phyloP scores from a whole-genome alignment of 1,284 basidiomycete genomes.

The Neolentinus lepideus region DNA sequence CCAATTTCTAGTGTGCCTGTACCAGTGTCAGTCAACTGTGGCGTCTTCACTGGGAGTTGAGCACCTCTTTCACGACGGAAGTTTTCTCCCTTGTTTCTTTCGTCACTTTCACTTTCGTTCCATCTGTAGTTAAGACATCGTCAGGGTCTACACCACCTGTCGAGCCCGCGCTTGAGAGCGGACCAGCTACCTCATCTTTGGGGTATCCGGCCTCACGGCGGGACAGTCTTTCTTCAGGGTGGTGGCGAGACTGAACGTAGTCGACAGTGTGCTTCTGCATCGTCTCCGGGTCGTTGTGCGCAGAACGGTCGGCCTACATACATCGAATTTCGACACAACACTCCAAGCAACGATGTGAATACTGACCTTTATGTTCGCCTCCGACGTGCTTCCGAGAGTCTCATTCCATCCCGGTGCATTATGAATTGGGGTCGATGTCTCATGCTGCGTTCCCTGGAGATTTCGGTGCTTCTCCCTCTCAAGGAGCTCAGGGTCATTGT shows the following conservation, averaged over 20 bases:
- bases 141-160: background rate
- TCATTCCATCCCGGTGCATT: constrained; percentile 22
- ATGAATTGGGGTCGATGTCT: constrained; percentile 13
- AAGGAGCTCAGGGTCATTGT: constrained; percentile 50
- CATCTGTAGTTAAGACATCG: background rate
- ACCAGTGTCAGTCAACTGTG: background rate
- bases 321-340: background rate
- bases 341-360: background rate
- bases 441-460: constrained; percentile 32
- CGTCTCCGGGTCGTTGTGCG: constrained; percentile 8
- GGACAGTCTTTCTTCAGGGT: constrained; percentile 5
- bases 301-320: constrained; percentile 16
- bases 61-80: background rate
- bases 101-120: background rate
- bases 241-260: constrained; percentile 14
- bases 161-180: background rate
- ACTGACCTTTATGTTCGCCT: constrained; percentile 18
- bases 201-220: background rate
- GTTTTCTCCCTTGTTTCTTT: background rate
- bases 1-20: background rate
- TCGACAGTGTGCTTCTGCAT: constrained; percentile 14
- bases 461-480: constrained; percentile 53
- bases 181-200: background rate
- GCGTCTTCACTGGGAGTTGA: background rate
- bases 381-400: constrained; percentile 16